Conservation (phyloP, 208 protist species). For the Novymonas esmeraldas region DNA sequence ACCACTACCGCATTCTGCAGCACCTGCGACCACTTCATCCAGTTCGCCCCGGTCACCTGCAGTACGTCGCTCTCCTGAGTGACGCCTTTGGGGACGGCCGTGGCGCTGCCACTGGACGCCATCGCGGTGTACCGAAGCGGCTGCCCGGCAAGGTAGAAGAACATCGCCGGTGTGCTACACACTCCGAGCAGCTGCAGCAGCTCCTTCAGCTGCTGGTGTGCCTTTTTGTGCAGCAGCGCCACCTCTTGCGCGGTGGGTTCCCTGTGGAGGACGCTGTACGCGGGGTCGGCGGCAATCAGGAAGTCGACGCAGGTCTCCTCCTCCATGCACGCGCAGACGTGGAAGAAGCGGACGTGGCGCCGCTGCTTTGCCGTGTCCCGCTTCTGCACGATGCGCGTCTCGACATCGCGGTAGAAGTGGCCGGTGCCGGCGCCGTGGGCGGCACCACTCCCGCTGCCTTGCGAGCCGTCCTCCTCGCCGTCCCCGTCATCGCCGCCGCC, state of each 20-base stretch:
- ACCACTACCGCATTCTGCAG: conserved; percentile 77
- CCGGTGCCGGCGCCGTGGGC: neutral
- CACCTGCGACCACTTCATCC: conserved; percentile 67
- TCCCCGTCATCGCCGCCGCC: conserved; percentile 32
- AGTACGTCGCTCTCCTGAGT: conserved; percentile 40
- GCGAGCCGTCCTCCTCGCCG: conserved; percentile 24
- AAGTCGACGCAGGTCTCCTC: conserved; percentile 69
- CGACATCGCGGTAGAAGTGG: conserved; percentile 56
- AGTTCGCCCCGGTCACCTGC: conserved; percentile 61
- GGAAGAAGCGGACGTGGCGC: conserved; percentile 81
- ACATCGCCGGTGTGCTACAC: conserved; percentile 73
- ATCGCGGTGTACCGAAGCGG: conserved; percentile 55
- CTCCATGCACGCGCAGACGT: conserved; percentile 69
- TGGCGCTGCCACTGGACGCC: conserved; percentile 8
- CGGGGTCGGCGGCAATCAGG: conserved; percentile 60
- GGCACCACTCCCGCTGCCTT: conserved; percentile 7
- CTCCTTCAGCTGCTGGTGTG: conserved; percentile 62
- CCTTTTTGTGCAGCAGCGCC: conserved; percentile 55
- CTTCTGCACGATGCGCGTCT: conserved; percentile 44
- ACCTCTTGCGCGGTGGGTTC: conserved; percentile 51
- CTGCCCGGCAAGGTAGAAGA: conserved; percentile 76
- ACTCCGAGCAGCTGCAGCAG: conserved; percentile 69
- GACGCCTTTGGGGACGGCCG: conserved; percentile 17
- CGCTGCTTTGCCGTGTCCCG: conserved; percentile 38
- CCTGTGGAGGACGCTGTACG: conserved; percentile 56